Base-by-base conservation (phyloP, 2,329 filamentous ascomycete species). In the Diaporthe destruens region DNA sequence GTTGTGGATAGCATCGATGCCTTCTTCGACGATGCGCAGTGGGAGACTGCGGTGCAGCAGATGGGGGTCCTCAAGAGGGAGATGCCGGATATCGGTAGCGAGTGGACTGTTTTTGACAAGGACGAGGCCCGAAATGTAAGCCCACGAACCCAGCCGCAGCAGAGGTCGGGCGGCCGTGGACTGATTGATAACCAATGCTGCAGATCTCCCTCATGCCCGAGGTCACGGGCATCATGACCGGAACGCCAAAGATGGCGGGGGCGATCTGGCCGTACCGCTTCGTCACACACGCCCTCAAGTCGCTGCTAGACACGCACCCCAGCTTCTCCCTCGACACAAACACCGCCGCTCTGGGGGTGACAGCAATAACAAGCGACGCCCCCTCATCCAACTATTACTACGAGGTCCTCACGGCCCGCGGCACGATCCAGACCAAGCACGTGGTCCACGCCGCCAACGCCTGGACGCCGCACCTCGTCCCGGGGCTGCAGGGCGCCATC, bases 361-460 rank as follows among this genome's bases (percentile, higher is more conserved):
- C 63, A 47, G 74, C 76, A 25, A 61, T 75, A 25, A 61, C 75
- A 14, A 42, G 32, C n/a, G 14, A 18, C 66, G 67, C 1, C 23
- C 2, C 39, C 3, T 44, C 29, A 5, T 5, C 56, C 18, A 73
- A 36, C 8, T n/a, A n/a, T n/a, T n/a, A n/a, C n/a, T 87, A 84
- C 83, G 71, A 70, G 11, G 79, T 88, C 1, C 67, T 80, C 44
- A 89, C 86, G 0, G 63, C 78, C 3, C 80, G 84, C 6, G 87
- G 87, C 3, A 75, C 68, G 0, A 81, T 89, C 8, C 75, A 29
- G 7, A 83, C 86, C 0, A 78, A 77, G 23, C 81, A 81, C 47
- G 83, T 89, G 9, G 81, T 89, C 5, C 77, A 88, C 51, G 87
- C 87, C 9, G 88, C 87, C 16, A 89, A 89, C 75, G 87, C 81